These are phyloP conservation scores for Coemansia sp. DNA, from an alignment of 192 early-diverging fungal species.

Conservation along the genomic window DNA sequence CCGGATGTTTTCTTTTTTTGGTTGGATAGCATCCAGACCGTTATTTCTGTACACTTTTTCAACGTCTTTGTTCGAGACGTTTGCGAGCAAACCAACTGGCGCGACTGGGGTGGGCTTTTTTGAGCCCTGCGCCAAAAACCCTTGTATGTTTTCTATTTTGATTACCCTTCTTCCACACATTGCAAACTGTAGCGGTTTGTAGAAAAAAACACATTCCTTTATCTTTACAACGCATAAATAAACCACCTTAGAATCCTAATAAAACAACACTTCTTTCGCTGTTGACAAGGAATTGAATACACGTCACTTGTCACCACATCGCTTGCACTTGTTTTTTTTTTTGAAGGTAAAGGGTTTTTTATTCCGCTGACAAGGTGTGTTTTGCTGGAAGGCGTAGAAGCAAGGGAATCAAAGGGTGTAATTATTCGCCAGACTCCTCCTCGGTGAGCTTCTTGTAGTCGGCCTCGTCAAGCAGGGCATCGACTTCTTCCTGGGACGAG, in stretches of 20 bases:
- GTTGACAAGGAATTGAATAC: too few species aligned
- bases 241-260: not conserved
- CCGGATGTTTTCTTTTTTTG: too few species aligned
- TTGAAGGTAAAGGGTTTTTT: too few species aligned
- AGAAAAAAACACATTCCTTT: not conserved
- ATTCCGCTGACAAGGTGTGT: too few species aligned
- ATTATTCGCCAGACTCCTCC: constrained; percentile 14
- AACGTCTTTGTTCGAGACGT: not conserved
- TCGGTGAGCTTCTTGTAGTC: constrained; percentile 65
- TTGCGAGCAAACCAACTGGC: too few species aligned
- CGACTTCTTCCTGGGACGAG: constrained; percentile 62
- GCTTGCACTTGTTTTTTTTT: too few species aligned
- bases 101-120: too few species aligned
- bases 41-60: constrained; percentile 12
- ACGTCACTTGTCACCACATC: too few species aligned
- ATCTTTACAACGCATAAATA: not conserved
- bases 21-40: too few species aligned
- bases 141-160: constrained; percentile 7
- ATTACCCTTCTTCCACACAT: not conserved
- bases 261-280: constrained; percentile 1
- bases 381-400: not conserved
- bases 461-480: constrained; percentile 67
- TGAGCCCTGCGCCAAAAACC: not conserved
- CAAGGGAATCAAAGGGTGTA: not conserved
- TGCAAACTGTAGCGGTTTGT: not conserved